These are phyloP conservation scores for Neospermospora avenae DNA, from an alignment of 2,329 filamentous ascomycete genomes.

Conservation along the genomic window DNA sequence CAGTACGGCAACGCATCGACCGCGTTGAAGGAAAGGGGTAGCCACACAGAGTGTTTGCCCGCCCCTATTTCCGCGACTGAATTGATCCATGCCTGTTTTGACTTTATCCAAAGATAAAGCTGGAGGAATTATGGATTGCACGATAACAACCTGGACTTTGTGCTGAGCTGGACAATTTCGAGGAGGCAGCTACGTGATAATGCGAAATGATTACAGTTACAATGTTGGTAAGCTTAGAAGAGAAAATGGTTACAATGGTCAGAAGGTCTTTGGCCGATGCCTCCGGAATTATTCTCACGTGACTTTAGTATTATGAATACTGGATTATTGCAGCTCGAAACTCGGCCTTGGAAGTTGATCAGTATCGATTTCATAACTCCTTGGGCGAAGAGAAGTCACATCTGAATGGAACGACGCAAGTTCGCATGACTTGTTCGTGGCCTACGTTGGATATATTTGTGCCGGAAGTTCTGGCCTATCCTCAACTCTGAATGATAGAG, in stretches of 20 bases:
- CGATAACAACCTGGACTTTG: background rate
- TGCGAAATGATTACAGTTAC: background rate
- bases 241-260: background rate
- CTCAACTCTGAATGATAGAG: no score
- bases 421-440: no score
- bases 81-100: slow-evolving; percentile 1
- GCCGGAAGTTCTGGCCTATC: no score
- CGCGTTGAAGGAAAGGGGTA: background rate
- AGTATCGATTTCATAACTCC: background rate
- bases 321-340: background rate
- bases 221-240: slow-evolving; percentile 3
- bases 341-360: background rate
- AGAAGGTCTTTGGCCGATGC: background rate
- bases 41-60: background rate
- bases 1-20: background rate
- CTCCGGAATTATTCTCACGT: background rate
- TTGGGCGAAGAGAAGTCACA: no score
- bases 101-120: slow-evolving; percentile 7
- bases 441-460: no score
- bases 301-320: no score
- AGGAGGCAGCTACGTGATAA: background rate
- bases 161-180: no score
- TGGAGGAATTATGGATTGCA: no score
- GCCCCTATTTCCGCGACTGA: background rate
- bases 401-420: no score